phyloP scores from a whole-genome alignment of 2,329 filamentous ascomycete genomes.

The Podosphaera xanthii region DNA sequence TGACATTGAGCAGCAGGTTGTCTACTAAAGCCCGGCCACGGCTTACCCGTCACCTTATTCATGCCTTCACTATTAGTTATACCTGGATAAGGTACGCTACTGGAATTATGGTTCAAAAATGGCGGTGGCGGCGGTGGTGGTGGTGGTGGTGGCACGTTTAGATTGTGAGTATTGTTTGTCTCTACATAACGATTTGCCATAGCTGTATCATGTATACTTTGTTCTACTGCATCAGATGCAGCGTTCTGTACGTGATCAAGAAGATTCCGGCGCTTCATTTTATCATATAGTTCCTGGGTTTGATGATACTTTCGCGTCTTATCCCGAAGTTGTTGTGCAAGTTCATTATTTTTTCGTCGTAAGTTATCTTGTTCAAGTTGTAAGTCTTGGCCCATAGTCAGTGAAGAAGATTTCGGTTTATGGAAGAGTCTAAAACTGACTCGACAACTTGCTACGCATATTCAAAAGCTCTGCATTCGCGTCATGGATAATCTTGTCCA shows the following conservation, averaged over 20 bases:
- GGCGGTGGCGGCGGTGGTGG: neutral
- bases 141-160: constrained; percentile 5
- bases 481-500: constrained; percentile 52
- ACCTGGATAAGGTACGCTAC: constrained; percentile 2
- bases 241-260: constrained; percentile 31
- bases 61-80: constrained; percentile 2
- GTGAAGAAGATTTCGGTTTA: neutral
- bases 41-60: constrained; percentile 1
- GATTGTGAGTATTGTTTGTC: constrained; percentile 7
- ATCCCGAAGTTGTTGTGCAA: constrained; percentile 41
- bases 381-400: constrained; percentile 22
- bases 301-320: constrained; percentile 48
- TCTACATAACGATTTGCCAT: constrained; percentile 11
- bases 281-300: constrained; percentile 41
- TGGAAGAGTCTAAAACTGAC: constrained; percentile 21
- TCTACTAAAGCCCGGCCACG: constrained; percentile 10
- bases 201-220: constrained; percentile 17
- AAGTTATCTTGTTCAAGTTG: constrained; percentile 38
- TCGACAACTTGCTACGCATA: constrained; percentile 39
- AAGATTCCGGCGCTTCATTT: constrained; percentile 31
- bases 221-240: constrained; percentile 26
- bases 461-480: constrained; percentile 49
- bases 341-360: constrained; percentile 47
- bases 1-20: constrained; percentile 8
- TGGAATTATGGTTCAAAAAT: constrained; percentile 6